A percentile compares a stretch with the other conserved stretches of the same genome.
phyloP scores from a whole-genome alignment of 805 yeast species.

The Soucietia sequanensis region DNA sequence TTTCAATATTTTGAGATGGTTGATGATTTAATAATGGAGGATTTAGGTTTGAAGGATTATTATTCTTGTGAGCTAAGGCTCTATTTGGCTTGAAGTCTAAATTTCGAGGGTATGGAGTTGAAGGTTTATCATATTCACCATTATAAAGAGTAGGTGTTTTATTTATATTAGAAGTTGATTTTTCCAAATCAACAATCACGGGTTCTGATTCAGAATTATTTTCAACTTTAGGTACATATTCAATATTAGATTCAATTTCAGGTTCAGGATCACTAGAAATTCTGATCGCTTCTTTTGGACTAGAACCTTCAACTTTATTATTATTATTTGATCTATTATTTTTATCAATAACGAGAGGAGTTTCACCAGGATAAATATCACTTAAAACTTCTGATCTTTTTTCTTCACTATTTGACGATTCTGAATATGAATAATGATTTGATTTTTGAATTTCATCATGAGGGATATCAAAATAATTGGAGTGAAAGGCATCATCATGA shows the following conservation, averaged over 20 bases:
- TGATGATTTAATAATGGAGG: conserved; percentile 1
- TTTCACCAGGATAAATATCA: conserved; percentile 35
- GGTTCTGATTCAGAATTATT: no score
- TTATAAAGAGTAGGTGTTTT: not conserved
- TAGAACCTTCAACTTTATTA: conserved; percentile 1
- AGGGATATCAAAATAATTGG: conserved; percentile 17
- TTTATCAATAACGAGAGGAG: conserved; percentile 34
- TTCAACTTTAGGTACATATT: not conserved
- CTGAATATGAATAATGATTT: not conserved
- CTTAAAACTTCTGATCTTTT: conserved; percentile 41
- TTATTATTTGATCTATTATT: conserved; percentile 7
- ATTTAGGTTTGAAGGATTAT: not conserved
- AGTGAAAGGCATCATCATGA: conserved; percentile 15
- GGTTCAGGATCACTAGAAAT: not conserved
- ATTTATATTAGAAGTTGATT: not conserved
- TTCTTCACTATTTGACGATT: conserved; percentile 23
- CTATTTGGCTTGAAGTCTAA: not conserved
- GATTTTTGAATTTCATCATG: conserved; percentile 16
- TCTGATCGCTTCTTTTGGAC: not conserved
- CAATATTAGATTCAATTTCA: not conserved
- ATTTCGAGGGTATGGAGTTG: conserved; percentile 1
- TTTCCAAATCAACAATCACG: no score
- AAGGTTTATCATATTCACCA: not conserved
- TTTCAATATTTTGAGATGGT: conserved; percentile 11
- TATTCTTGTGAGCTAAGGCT: no score